A percentile compares a stretch with the other conserved stretches of the same genome.
Conservation (phyloP, 2,329 filamentous ascomycete species). For the Diplodia intermedia region DNA sequence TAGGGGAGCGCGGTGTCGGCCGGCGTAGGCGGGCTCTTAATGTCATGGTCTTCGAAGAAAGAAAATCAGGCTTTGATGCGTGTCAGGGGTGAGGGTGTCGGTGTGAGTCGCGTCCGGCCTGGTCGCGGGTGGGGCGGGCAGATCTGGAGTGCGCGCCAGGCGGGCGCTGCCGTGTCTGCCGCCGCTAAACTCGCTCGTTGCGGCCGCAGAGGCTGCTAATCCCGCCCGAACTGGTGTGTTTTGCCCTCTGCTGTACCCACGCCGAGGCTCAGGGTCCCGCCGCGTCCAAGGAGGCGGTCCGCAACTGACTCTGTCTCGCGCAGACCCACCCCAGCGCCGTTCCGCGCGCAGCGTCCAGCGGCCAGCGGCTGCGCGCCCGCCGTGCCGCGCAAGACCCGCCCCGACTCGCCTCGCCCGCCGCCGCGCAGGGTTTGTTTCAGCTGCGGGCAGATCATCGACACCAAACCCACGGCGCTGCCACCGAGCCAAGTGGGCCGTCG, state of each 20-base stretch:
- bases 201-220: neutral
- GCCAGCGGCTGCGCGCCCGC: neutral
- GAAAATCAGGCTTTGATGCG: slow-evolving; percentile 23
- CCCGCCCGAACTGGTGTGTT: neutral
- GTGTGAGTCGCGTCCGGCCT: slow-evolving; percentile 17
- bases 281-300: slow-evolving; percentile 14
- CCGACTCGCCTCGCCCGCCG: no score
- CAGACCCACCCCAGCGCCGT: neutral
- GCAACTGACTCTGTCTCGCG: neutral
- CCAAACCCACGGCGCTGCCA: slow-evolving; percentile 27
- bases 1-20: neutral
- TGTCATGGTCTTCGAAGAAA: slow-evolving; percentile 17
- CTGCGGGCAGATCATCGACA: slow-evolving; percentile 27
- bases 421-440: neutral
- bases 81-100: slow-evolving; percentile 26
- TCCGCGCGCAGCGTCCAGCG: neutral
- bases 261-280: neutral
- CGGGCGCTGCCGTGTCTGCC: slow-evolving; percentile 26
- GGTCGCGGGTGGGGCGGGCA: slow-evolving; percentile 10
- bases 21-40: slow-evolving; percentile 15
- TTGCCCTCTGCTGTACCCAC: neutral
- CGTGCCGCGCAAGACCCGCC: neutral
- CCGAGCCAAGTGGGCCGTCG: neutral
- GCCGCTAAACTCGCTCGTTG: slow-evolving; percentile 15
- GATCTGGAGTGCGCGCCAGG: slow-evolving; percentile 25